Evolutionary conservation across 2,329 filamentous ascomycete genomes (phyloP), one percentile per base, ranked within the genome.

Genomic region (Albophoma yamanashiensis): DNA sequence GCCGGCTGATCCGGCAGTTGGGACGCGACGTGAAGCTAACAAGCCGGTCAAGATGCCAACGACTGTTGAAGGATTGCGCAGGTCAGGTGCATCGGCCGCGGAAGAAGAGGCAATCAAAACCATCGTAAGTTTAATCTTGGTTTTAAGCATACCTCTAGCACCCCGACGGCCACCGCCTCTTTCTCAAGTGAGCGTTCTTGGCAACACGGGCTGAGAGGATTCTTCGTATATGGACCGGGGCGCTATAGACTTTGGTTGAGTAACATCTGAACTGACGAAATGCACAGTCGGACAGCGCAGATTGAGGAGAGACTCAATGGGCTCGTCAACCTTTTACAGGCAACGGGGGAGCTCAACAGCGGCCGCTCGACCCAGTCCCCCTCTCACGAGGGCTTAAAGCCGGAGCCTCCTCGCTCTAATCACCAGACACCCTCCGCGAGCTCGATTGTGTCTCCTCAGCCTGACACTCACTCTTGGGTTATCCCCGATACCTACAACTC

Each of bases 231-330:
- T 34, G 20, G 15, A 12, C 43, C 36, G 36, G 36, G 36, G 36
- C 17, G 42, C 8, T 42, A 8, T 58, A 59, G 25, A 40, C 47
- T 5, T 11, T 22, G 25, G 8, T 31, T 17, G 25, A 34, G 15
- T 4, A 34, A n/a, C 27, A 34, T 17, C 50, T 8, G 31, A 12
- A 55, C 50, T 55, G 20, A 55, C 50, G 38, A 31, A 38, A 22
- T 45, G 27, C 38, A 27, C 60, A 82, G 79, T 17, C 75, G 73
- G 65, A 81, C 79, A 3, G 75, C 77, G 0, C 78, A 80, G 60
- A 75, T 82, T 17, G 79, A 81, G 61, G 75, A 80, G 59, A 74
- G 76, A 8, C 67, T 82, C 9, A 79, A 82, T 62, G 78, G 77
- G 22, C 71, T 82, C 1, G 76, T 81, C 27, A 77, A 78, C 57